Evolutionary conservation across 306 rosid species (phyloP).

Genomic region (Begonia masoniana): DNA sequence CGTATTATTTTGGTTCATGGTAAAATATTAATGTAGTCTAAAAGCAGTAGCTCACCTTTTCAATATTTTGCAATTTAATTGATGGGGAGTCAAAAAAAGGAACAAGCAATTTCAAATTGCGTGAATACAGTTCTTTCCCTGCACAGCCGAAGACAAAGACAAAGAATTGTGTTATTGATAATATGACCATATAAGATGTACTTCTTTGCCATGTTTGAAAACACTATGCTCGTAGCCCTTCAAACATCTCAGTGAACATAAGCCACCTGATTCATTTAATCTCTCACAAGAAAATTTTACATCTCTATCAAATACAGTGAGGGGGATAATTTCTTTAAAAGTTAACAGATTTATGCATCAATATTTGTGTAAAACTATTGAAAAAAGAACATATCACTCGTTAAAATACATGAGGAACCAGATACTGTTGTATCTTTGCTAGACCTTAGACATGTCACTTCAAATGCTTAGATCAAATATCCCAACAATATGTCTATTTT

Average conservation of each 20-base stretch:
- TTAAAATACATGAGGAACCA: neutral
- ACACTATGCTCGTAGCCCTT: too few species aligned
- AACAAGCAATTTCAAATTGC: constrained; percentile 92
- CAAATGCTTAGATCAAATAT: too few species aligned
- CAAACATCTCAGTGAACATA: too few species aligned
- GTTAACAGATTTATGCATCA: too few species aligned
- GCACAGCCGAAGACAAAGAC: constrained; percentile 9
- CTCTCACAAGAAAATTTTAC: too few species aligned
- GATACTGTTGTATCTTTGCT: neutral
- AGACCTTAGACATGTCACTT: too few species aligned
- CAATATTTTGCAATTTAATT: constrained; percentile 46
- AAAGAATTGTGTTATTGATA: neutral
- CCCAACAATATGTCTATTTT: constrained; percentile 5
- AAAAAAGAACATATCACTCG: too few species aligned
- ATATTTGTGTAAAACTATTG: too few species aligned
- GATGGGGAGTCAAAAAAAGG: constrained; percentile 79
- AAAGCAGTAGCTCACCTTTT: constrained; percentile 38
- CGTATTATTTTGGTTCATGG: too few species aligned
- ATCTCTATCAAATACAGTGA: too few species aligned
- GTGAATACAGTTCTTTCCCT: constrained; percentile 77
- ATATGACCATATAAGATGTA: constrained; percentile 14
- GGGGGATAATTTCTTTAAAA: too few species aligned
- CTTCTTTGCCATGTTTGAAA: neutral
- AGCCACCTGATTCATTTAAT: too few species aligned
- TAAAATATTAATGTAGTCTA: neutral